phyloP scores from a whole-genome alignment of 208 protist genomes.

The Trypanosoma mega region DNA sequence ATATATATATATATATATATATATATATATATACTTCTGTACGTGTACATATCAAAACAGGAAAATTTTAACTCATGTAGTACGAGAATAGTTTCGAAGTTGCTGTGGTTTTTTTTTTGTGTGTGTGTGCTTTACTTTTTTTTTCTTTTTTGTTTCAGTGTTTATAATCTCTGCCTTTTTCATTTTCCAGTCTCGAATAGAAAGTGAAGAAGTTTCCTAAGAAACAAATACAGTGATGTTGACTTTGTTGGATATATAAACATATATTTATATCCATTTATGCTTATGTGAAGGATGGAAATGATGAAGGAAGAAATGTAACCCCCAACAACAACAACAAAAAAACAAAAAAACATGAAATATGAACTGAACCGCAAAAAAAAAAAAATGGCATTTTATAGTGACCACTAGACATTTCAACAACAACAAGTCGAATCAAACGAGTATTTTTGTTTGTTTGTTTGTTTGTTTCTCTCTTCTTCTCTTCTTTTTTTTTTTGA shows the following conservation, averaged over 20 bases:
- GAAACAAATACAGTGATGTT: background rate
- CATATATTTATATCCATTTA: background rate
- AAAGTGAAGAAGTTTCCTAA: background rate
- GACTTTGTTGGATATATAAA: background rate
- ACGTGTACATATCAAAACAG: no score
- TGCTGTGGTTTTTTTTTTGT: background rate
- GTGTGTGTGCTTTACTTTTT: background rate
- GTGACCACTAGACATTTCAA: background rate
- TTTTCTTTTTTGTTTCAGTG: slow-evolving; percentile 2
- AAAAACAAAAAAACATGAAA: no score
- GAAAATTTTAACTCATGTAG: no score
- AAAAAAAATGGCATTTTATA: no score
- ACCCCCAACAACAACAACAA: no score
- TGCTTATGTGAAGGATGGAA: background rate
- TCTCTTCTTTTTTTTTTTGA: background rate
- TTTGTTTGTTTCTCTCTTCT: background rate
- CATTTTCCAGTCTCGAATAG: no score
- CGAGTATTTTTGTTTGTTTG: background rate
- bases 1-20: background rate
- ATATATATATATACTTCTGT: background rate
- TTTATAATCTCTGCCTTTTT: no score
- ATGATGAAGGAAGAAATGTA: background rate
- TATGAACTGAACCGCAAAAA: no score
- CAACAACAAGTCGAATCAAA: background rate
- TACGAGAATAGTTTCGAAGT: no score